Evolutionary conservation across 169 alveolate species (phyloP).

Genomic region (Plasmodium knowlesi): DNA sequence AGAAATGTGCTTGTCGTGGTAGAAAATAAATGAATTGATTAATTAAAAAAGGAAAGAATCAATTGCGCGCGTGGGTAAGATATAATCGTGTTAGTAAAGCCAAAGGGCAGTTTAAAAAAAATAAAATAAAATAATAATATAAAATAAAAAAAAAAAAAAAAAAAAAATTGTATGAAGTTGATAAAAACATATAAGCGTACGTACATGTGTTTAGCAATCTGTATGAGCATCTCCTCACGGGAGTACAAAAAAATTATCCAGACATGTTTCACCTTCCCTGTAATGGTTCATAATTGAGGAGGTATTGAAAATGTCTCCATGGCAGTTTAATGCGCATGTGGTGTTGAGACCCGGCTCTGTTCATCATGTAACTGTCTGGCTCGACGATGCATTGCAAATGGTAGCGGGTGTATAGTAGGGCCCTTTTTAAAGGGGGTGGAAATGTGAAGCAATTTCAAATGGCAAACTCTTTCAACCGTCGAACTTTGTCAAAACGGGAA

Average conservation of each 20-base stretch:
- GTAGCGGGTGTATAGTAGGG: not conserved
- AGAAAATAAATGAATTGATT: not conserved
- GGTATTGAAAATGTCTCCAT: not conserved
- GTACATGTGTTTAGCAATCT: not conserved
- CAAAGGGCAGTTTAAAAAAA: not conserved
- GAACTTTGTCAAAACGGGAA: not conserved
- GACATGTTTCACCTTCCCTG: not conserved
- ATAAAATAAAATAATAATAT: not conserved
- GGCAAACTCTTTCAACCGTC: not conserved
- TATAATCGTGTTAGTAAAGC: not conserved
- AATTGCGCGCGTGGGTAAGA: not conserved
- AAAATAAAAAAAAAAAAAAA: not conserved
- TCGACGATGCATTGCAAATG: not conserved
- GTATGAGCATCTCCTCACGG: not conserved
- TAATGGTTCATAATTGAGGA: not conserved
- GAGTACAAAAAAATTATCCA: not conserved
- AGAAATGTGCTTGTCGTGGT: not conserved
- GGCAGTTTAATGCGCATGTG: not conserved
- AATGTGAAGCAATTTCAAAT: not conserved
- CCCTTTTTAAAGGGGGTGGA: not conserved
- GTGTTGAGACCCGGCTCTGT: not conserved
- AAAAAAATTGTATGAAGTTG: not conserved
- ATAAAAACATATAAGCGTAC: not conserved
- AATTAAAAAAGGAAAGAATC: not conserved
- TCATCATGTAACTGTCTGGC: not conserved